Conservation (phyloP, 352 stramenopile species). For the Thraustotheca clavata region DNA sequence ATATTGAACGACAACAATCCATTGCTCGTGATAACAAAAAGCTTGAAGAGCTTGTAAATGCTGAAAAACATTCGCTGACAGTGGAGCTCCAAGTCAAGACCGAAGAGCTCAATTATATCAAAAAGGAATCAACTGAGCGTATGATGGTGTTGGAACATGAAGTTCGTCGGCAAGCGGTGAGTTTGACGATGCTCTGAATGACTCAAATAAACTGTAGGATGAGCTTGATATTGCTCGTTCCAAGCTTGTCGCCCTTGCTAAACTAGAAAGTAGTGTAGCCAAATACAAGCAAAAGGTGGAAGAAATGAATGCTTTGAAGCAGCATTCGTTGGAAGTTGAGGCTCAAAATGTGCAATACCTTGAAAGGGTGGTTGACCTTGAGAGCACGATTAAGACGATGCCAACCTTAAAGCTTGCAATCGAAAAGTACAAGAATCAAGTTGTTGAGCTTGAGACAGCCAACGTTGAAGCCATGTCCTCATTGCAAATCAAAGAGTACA, state of each 20-base stretch:
- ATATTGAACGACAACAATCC: constrained; percentile 59
- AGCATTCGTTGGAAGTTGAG: constrained; percentile 70
- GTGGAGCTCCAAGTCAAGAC: constrained; percentile 74
- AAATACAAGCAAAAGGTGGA: constrained; percentile 86
- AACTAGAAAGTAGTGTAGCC: constrained; percentile 63
- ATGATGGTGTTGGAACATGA: constrained; percentile 79
- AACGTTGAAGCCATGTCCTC: constrained; percentile 72
- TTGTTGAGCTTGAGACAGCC: constrained; percentile 75
- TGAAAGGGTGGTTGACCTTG: constrained; percentile 76
- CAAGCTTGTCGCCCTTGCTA: constrained; percentile 67
- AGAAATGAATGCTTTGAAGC: constrained; percentile 72
- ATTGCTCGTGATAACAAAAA: constrained; percentile 81
- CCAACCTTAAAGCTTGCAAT: constrained; percentile 64
- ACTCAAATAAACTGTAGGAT: constrained; percentile 24
- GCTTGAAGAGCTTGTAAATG: constrained; percentile 80
- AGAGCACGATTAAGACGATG: constrained; percentile 83
- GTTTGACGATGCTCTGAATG: neutral
- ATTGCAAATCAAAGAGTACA: constrained; percentile 73
- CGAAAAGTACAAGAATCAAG: constrained; percentile 85
- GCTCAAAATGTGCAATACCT: constrained; percentile 68
- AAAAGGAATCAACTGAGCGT: constrained; percentile 62
- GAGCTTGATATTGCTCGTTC: constrained; percentile 83
- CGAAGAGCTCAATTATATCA: constrained; percentile 56
- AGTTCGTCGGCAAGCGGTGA: constrained; percentile 58
- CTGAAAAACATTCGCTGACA: constrained; percentile 63